These are phyloP conservation scores for Senna tora DNA, from an alignment of 306 rosid genomes.

Conservation along the genomic window DNA sequence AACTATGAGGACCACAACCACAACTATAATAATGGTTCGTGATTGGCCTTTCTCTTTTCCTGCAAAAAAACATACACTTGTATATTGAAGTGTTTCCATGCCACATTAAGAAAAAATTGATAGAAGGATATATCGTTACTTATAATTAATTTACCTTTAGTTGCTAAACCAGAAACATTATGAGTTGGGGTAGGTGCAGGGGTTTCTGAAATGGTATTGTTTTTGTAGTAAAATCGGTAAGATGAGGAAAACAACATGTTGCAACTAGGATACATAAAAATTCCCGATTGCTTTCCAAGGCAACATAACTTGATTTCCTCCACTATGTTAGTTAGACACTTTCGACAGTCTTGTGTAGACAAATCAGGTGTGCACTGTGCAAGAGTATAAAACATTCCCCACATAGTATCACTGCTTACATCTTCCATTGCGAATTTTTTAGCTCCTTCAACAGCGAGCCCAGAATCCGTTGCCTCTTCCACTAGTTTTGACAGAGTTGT, in stretches of 20 bases:
- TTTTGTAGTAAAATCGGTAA: not conserved
- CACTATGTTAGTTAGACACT: slow-evolving; percentile 7
- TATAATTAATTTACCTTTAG: not conserved
- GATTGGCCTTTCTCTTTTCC: not conserved
- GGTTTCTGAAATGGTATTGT: not conserved
- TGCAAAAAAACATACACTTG: not conserved
- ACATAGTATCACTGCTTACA: not conserved
- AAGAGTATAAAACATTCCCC: slow-evolving; percentile 22
- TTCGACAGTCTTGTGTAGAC: slow-evolving; percentile 4
- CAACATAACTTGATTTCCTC: not conserved
- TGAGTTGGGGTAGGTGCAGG: not conserved
- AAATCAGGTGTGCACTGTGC: slow-evolving; percentile 51
- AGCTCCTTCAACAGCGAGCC: not conserved
- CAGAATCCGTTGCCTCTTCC: not conserved
- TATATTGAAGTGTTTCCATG: too few species aligned
- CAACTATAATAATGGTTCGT: not conserved
- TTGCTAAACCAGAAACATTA: not conserved
- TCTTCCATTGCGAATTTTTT: slow-evolving; percentile 20
- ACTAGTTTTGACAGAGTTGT: not conserved
- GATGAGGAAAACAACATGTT: slow-evolving; percentile 36
- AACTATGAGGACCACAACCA: not conserved
- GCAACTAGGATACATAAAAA: slow-evolving; percentile 41
- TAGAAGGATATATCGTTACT: too few species aligned
- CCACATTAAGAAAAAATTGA: too few species aligned
- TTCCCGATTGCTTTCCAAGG: slow-evolving; percentile 21